phyloP scores from a whole-genome alignment of 1,139 yeast genomes.

The Diutina scorzettiae region DNA sequence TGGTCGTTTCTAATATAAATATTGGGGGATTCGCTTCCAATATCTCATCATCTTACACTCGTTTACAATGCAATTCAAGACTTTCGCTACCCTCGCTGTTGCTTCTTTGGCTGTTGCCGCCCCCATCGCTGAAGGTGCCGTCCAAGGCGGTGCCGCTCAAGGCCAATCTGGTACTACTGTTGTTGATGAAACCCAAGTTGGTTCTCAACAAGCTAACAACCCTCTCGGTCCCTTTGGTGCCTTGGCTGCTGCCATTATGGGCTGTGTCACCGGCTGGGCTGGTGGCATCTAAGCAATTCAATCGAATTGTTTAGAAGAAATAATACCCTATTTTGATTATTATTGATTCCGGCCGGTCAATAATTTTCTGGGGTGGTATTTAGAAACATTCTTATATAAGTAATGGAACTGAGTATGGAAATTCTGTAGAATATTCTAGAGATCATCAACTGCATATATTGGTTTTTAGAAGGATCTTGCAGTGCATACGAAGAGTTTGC shows the following conservation, averaged over 20 bases:
- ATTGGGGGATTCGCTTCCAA: background rate
- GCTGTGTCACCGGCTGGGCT: slow-evolving; percentile 3
- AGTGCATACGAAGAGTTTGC: too few relatives aligned
- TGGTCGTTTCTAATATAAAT: background rate
- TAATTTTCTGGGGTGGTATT: too few relatives aligned
- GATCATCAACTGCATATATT: too few relatives aligned
- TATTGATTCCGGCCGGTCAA: too few relatives aligned
- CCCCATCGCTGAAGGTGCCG: background rate
- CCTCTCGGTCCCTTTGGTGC: slow-evolving; percentile 5
- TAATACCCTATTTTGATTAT: too few relatives aligned
- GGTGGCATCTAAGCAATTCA: background rate
- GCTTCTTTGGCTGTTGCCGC: slow-evolving; percentile 5
- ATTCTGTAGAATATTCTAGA: too few relatives aligned
- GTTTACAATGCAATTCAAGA: slow-evolving; percentile 4
- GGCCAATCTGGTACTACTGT: background rate
- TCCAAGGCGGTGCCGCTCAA: background rate
- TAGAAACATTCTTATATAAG: too few relatives aligned
- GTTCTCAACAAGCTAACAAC: background rate
- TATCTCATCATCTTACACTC: background rate
- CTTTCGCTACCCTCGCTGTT: slow-evolving; percentile 2
- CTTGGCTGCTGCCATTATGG: slow-evolving; percentile 4
- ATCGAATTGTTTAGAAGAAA: too few relatives aligned
- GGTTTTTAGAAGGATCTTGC: too few relatives aligned
- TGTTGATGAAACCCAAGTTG: background rate
- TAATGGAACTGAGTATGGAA: too few relatives aligned